Base-by-base conservation (phyloP, 1,284 basidiomycete species). In the Tilletia caries region DNA sequence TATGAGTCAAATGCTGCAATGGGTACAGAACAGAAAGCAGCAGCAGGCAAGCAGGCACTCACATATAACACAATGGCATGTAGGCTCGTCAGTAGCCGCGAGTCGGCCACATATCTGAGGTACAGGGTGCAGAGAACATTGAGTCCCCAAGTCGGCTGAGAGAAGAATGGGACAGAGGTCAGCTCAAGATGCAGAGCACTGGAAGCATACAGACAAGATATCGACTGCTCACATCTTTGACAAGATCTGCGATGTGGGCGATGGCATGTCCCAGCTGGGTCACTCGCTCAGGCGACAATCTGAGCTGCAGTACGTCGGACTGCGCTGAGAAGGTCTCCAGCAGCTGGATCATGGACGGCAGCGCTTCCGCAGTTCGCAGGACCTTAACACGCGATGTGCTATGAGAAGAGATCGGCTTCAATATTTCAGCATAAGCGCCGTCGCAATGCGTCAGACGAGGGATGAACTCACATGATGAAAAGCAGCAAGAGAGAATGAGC, bases 401-500 rank as follows among this genome's bases (percentile, higher is more conserved):
- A 50, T n/a, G 41, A 18, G 41, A 44, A 44, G 41, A 10, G 10
- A 44, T 8, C 18, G 10, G 41, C 41, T 10, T 44, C 41, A 44
- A 18, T 44, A 32, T 43, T 18, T 33, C 25, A 48, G 54, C 43
- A 43, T 4, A 8, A 2, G 12, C n/a, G 8, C 8, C 20, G 25
- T 8, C 58, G 27, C 27, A n/a, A 5, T 64, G 3, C 27, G 4
- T 67, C 62, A 41, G 37, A n/a, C n/a, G 44, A 67, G 32, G 25
- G 48, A 12, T 32, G 32, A n/a, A 68, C 67, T 65, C 25, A 69
- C 62, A 77, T 73, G 65, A 77, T 70, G 74, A 73, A 73, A 33
- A 77, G 71, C 70, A 74, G 68, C 41, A 73, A 71, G 3, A 74
- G 27, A 20, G 73, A 70, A 66, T 76, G 73, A 1, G 54, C 43